Base-by-base conservation (phyloP, 139 green algal species). In the Choricystis sp. region DNA sequence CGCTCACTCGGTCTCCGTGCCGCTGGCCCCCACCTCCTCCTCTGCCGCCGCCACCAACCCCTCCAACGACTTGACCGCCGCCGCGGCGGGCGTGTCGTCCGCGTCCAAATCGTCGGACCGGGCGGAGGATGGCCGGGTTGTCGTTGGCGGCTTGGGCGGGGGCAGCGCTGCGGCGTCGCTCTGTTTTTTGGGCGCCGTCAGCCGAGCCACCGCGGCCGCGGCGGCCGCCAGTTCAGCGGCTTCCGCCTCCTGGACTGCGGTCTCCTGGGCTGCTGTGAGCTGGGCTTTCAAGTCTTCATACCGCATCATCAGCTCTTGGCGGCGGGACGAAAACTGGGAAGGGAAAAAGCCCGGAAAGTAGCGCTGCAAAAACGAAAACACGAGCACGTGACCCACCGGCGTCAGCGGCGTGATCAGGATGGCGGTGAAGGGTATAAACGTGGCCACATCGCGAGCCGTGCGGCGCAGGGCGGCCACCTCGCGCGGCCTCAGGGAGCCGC, bases 291-390 rank as follows among this genome's bases (percentile, higher is more conserved):
- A 75, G 56, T 87, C 81, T 70, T 94, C 85, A 69, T 93, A 93
- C 69, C 83, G 74, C 3, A 61, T 78, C 73, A 88, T 85, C 27
- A 92, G 78, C 52, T 92, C 83, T 74, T 97, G 91, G 24, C 91
- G 75, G 31, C 82, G 63, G 28, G 55, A 75, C 31, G 85, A 89
- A 76, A 99, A 98, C 77, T 96, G 92, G 27, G 77, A 89, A 31
- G 93, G 93, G 76, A 97, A 99, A 72, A 98, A 89, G 62, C 73
- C 78, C 0, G 93, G 93, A 73, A 99, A 99, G 80, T 98, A 98
- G 56, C 78, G 69, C 75, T 98, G 92, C 58, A 98, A 83, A 79
- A 98, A 96, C 31, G 83, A 79, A 73, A 97, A 99, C 25, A 98
- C 80, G 19, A 97, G 77, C 29, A 99, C 93, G 73, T 99, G 93